Evolutionary conservation across 1,284 basidiomycete species (phyloP).

Genomic region (Afroboletus lepidellus): DNA sequence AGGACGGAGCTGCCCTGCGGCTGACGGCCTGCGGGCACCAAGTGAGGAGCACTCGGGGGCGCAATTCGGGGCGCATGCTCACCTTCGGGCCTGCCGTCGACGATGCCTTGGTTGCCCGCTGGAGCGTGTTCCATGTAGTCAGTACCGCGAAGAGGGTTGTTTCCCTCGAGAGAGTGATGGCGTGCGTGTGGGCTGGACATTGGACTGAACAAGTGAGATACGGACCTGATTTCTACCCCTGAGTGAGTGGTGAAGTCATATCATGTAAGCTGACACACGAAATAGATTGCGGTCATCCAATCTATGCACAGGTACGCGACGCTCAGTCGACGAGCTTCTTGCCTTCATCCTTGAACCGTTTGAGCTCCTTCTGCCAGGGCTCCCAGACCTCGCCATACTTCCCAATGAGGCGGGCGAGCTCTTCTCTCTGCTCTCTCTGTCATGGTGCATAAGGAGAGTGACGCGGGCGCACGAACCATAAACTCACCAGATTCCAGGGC

Average conservation of each 20-base stretch:
- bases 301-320: neutral
- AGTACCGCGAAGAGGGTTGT: conserved; percentile 14
- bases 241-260: conserved; percentile 10
- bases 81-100: conserved; percentile 26
- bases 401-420: conserved; percentile 69
- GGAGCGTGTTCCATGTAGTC: conserved; percentile 21
- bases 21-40: conserved; percentile 15
- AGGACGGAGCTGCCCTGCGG: conserved; percentile 15
- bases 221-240: neutral
- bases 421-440: conserved; percentile 82
- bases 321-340: conserved; percentile 47
- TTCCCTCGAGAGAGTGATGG: conserved; percentile 21
- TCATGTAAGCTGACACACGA: conserved; percentile 7
- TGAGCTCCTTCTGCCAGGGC: conserved; percentile 81
- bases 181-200: conserved; percentile 12
- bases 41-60: too few relatives aligned
- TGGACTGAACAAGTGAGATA: neutral
- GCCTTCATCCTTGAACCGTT: conserved; percentile 78
- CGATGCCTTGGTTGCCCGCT: conserved; percentile 27
- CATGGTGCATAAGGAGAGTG: neutral
- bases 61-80: neutral
- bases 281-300: neutral
- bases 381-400: conserved; percentile 85
- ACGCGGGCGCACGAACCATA: neutral
- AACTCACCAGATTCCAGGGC: conserved; percentile 81